Percentiles rank a stretch among this genome's conserved stretches.
Conservation (phyloP, 768 basidiomycete species). For the Heimioporus sp. region DNA sequence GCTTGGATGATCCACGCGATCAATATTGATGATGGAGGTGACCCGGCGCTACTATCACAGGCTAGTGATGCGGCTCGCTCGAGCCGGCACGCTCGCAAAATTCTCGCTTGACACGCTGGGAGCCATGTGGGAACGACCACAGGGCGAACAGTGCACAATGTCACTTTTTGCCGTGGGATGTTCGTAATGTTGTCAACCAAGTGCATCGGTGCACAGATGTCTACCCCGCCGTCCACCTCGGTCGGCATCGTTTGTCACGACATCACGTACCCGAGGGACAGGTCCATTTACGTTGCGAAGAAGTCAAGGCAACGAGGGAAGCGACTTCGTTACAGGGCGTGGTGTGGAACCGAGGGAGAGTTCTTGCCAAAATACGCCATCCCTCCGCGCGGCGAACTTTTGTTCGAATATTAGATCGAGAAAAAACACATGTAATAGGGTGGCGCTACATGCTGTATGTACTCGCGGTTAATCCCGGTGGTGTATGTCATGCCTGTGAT, state of each 20-base stretch:
- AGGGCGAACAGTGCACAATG: neutral
- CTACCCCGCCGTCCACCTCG: constrained; percentile 4
- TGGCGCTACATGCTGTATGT: neutral
- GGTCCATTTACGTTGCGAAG: constrained; percentile 11
- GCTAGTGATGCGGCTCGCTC: neutral
- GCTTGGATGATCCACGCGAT: neutral
- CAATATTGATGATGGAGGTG: neutral
- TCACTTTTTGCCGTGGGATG: neutral
- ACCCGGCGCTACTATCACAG: neutral
- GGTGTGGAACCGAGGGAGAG: neutral
- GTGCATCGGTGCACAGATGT: neutral
- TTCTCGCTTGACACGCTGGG: neutral
- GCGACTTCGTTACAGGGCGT: neutral
- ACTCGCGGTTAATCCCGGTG: neutral
- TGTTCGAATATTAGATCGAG: neutral
- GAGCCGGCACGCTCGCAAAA: neutral
- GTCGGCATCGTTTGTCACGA: neutral
- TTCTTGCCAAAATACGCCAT: neutral
- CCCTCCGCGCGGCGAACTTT: neutral
- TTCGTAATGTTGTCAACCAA: constrained; percentile 9
- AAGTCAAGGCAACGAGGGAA: constrained; percentile 10
- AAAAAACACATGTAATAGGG: neutral
- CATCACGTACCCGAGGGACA: constrained; percentile 1
- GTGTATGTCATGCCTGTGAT: neutral
- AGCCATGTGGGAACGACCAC: constrained; percentile 10